Percentiles rank a stretch among this genome's conserved stretches.
Evolutionary conservation across 139 green algal genomes (phyloP).

Genomic region (Chlamydomonas eustigma): DNA sequence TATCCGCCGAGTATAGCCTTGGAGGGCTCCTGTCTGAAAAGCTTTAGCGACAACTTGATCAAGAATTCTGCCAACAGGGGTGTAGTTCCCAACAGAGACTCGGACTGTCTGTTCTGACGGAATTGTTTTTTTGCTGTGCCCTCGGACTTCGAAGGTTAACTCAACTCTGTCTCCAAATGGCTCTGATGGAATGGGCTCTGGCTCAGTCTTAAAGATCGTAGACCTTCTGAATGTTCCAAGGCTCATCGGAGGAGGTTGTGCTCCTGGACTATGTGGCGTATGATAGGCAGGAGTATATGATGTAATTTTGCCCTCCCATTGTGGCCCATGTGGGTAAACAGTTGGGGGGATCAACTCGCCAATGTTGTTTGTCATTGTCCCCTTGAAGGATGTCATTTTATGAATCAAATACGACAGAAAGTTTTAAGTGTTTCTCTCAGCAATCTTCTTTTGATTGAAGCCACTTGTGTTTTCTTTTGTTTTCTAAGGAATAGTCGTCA

Average conservation of each 20-base stretch:
- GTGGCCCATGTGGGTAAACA: slow-evolving; percentile 2
- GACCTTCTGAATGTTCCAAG: neutral
- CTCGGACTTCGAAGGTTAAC: slow-evolving; percentile 6
- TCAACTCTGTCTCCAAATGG: neutral
- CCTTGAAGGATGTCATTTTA: neutral
- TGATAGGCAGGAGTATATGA: slow-evolving; percentile 4
- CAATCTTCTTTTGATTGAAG: too few relatives aligned
- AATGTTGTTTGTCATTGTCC: neutral
- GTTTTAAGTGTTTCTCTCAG: too few relatives aligned
- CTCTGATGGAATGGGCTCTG: neutral
- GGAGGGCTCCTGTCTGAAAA: neutral
- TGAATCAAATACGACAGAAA: too few relatives aligned
- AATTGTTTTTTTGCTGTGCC: neutral
- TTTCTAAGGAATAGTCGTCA: too few relatives aligned
- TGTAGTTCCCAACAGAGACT: neutral
- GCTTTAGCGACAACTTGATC: neutral
- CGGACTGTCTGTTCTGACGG: neutral
- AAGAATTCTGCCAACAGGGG: neutral
- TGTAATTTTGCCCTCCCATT: slow-evolving; percentile 4
- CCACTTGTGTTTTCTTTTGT: too few relatives aligned
- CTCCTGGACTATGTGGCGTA: neutral
- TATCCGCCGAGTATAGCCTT: neutral
- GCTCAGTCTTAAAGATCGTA: neutral
- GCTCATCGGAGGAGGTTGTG: neutral
- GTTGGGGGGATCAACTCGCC: neutral